Percentiles rank a stretch among this genome's conserved stretches.
These are phyloP conservation scores for Umbelopsis isabellina DNA, from an alignment of 192 early-diverging fungal species.

Conservation along the genomic window DNA sequence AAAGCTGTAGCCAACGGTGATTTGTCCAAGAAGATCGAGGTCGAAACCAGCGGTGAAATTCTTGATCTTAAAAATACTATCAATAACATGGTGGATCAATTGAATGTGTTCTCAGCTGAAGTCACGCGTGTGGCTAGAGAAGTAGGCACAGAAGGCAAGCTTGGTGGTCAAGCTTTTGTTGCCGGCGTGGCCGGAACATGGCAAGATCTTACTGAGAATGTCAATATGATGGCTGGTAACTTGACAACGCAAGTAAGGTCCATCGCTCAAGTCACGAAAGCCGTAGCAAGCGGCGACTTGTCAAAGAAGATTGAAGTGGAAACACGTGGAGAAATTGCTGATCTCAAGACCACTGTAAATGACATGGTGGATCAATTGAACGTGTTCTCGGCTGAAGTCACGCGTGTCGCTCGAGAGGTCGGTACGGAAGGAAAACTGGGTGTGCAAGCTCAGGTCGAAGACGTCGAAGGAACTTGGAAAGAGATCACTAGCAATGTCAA, in stretches of 20 bases:
- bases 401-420: constrained; percentile 53
- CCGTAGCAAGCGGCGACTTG: constrained; percentile 69
- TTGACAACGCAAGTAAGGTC: constrained; percentile 72
- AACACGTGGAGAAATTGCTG: constrained; percentile 67
- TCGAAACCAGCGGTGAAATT: constrained; percentile 63
- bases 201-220: constrained; percentile 68
- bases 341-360: constrained; percentile 74
- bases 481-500: constrained; percentile 69
- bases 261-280: constrained; percentile 65
- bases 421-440: constrained; percentile 61
- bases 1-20: constrained; percentile 75
- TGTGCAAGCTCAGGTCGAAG: constrained; percentile 53
- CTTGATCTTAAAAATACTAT: constrained; percentile 63
- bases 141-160: constrained; percentile 61
- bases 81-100: constrained; percentile 70
- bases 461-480: constrained; percentile 68
- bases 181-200: constrained; percentile 65
- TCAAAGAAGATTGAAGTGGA: constrained; percentile 66
- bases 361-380: constrained; percentile 69
- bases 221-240: constrained; percentile 71
- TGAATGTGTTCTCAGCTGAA: constrained; percentile 63
- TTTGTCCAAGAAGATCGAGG: constrained; percentile 60
- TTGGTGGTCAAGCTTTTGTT: constrained; percentile 61
- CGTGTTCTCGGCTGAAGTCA: constrained; percentile 65
- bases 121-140: constrained; percentile 65